A percentile compares a stretch with the other conserved stretches of the same genome.
phyloP scores from a whole-genome alignment of 2,329 filamentous ascomycete species.

The Alternaria infectoria region DNA sequence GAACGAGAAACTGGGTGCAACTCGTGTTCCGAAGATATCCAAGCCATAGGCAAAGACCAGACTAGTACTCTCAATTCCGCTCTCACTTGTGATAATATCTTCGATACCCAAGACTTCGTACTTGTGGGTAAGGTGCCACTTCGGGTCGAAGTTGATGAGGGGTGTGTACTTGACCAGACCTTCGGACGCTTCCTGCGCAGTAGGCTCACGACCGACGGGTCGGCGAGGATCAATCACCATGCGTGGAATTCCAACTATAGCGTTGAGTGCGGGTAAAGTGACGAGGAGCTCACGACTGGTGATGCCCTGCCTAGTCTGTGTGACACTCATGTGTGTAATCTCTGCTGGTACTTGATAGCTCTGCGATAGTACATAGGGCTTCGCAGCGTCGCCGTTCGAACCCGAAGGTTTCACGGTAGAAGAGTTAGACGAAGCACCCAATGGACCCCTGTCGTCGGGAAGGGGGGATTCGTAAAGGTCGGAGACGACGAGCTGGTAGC shows the following conservation, averaged over 20 bases:
- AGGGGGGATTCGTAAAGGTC: conserved; percentile 89
- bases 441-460: conserved; percentile 82
- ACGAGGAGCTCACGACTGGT: conserved; percentile 82
- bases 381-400: conserved; percentile 59
- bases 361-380: conserved; percentile 80
- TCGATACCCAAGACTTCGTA: conserved; percentile 80
- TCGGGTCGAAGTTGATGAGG: conserved; percentile 81
- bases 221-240: conserved; percentile 82
- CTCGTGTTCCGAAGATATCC: conserved; percentile 85
- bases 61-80: conserved; percentile 88
- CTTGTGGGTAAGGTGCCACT: conserved; percentile 79
- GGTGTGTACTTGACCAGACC: conserved; percentile 79
- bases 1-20: conserved; percentile 87
- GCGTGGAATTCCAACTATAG: conserved; percentile 81
- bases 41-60: conserved; percentile 86
- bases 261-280: conserved; percentile 73
- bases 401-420: conserved; percentile 76
- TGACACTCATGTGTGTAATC: conserved; percentile 81
- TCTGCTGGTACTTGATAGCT: conserved; percentile 80
- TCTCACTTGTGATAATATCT: conserved; percentile 75
- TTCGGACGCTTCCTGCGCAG: conserved; percentile 79
- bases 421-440: conserved; percentile 73
- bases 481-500: conserved; percentile 82
- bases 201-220: conserved; percentile 83
- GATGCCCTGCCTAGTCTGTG: conserved; percentile 91